Evolutionary conservation across 1,284 basidiomycete species (phyloP).

Genomic region (Dichomitus squalens): DNA sequence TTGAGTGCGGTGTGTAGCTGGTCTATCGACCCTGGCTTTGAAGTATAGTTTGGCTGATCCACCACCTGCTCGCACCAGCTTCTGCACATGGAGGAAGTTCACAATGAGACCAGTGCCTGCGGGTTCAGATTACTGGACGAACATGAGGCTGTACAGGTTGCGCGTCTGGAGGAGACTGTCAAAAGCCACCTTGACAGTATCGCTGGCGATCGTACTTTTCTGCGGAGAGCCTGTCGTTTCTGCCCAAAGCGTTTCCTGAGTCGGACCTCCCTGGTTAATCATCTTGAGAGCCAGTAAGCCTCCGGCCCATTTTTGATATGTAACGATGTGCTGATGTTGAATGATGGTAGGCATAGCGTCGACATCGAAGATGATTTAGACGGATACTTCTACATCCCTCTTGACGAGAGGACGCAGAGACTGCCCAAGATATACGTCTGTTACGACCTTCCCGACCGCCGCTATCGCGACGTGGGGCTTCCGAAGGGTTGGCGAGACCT

Average conservation of each 20-base stretch:
- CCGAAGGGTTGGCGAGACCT: neutral
- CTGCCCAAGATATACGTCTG: neutral
- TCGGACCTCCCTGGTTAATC: neutral
- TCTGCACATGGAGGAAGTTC: neutral
- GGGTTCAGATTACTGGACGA: neutral
- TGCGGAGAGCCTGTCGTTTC: neutral
- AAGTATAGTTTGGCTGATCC: neutral
- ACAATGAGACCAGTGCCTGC: neutral
- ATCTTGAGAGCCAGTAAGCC: neutral
- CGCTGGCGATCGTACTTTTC: neutral
- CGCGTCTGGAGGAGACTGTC: neutral
- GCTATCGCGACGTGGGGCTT: neutral
- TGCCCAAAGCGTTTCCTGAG: neutral
- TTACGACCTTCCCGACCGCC: neutral
- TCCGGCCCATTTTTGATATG: too few species aligned
- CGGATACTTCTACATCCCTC: neutral
- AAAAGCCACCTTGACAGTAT: neutral
- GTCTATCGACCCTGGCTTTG: neutral
- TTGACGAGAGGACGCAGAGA: neutral
- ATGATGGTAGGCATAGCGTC: neutral
- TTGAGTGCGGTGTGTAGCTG: neutral
- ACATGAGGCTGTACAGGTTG: neutral
- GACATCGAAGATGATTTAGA: neutral
- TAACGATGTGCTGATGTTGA: neutral
- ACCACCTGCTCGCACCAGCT: neutral